These are phyloP conservation scores for Zopfia rhizophila DNA, from an alignment of 2,329 filamentous ascomycete species.

Conservation along the genomic window DNA sequence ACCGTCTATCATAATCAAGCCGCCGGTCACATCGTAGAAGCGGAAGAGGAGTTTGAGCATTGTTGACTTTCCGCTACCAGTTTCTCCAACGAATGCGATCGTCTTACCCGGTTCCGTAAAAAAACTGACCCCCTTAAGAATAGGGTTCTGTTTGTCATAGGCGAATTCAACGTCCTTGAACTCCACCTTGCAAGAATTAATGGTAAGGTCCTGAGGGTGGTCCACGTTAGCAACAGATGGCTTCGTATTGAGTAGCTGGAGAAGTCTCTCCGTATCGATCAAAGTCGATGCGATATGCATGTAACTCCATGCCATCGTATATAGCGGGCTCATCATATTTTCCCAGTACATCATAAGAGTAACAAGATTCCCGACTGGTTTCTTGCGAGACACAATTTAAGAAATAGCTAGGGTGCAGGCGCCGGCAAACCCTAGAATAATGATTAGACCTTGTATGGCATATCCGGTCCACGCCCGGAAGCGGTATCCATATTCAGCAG, in stretches of 20 bases:
- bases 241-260: slow-evolving; percentile 67
- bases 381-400: slow-evolving; percentile 61
- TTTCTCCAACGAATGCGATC: slow-evolving; percentile 70
- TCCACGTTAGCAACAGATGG: slow-evolving; percentile 62
- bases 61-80: slow-evolving; percentile 71
- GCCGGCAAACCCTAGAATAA: slow-evolving; percentile 61
- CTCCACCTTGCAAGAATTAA: slow-evolving; percentile 61
- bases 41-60: slow-evolving; percentile 69
- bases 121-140: slow-evolving; percentile 62
- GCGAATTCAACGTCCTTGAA: slow-evolving; percentile 67
- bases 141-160: slow-evolving; percentile 65
- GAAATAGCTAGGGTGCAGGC: slow-evolving; percentile 64
- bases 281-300: slow-evolving; percentile 63
- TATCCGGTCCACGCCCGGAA: slow-evolving; percentile 43
- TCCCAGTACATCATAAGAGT: slow-evolving; percentile 73
- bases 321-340: slow-evolving; percentile 59
- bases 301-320: slow-evolving; percentile 62
- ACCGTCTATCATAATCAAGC: slow-evolving; percentile 67
- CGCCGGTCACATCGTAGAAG: slow-evolving; percentile 67
- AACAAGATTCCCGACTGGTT: slow-evolving; percentile 70
- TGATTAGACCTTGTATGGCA: slow-evolving; percentile 58
- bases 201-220: slow-evolving; percentile 51
- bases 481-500: slow-evolving; percentile 44
- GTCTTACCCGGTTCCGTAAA: slow-evolving; percentile 64
- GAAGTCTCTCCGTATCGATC: slow-evolving; percentile 72